Base-by-base conservation (phyloP, 2,329 filamentous ascomycete genomes). In the Aspergillus sp. region DNA sequence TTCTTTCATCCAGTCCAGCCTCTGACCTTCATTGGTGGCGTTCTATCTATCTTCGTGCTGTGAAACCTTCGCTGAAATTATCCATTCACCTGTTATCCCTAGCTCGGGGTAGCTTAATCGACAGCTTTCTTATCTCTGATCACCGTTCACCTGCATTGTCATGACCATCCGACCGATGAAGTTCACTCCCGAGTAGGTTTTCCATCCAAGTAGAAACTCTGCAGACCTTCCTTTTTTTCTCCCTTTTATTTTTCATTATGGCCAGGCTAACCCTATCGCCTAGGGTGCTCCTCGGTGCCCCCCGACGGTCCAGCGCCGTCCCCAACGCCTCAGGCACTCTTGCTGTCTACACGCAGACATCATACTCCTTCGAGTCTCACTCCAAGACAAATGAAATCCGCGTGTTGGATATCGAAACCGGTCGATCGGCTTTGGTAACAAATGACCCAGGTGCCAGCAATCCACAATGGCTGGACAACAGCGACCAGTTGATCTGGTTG, bases 281-380 rank as follows among this genome's bases (percentile, higher is more conserved):
- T 31, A 73, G 71, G 61, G 67, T 72, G 37, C 64, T 75, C 32
- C 61, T 75, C 44, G 67, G 65, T 50, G 70, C 72, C 42, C 72
- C 72, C 29, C 63, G 72, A 47, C 62, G 72, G 48, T 72, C 70
- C 30, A 58, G 68, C 33, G 71, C 67, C 33, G 51, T 66, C 40
- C 71, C 72, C 27, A 73, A 72, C 51, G 56, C 70, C 2, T 58
- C 67, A 26, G 72, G 72, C n/a, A 73, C 65, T 10, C 62, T 73
- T 27, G 67, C 69, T 5, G 62, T 74, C 8, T 75, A 72, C 53
- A 73, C 68, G 7, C 70, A 74, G 42, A 70, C 71, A 2, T 63
- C 66, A n/a, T 75, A 75, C 49, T 74, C 71, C 19, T 75, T 75
- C 51, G 69, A 74, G 28, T 69, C 68, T 1, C 72, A 74, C 51